Conservation (phyloP, 2,329 filamentous ascomycete genomes). For the Zasmidium citrigriseum region DNA sequence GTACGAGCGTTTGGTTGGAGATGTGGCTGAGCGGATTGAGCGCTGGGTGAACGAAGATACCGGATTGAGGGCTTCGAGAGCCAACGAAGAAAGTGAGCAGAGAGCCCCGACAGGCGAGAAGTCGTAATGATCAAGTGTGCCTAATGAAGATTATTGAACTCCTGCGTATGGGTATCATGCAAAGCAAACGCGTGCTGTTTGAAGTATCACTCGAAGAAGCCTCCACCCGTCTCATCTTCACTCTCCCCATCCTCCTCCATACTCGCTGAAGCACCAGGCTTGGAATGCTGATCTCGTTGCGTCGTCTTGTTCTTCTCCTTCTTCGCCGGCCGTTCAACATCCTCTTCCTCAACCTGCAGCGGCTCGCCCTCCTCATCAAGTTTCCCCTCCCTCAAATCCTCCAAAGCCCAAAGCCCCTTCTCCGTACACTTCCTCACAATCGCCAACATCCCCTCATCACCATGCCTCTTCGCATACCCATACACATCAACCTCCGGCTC, state of each 20-base stretch:
- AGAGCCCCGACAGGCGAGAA: background rate
- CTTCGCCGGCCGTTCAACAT: background rate
- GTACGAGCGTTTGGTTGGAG: constrained; percentile 39
- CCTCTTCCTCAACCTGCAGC: constrained; percentile 3
- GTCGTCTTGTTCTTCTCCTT: constrained; percentile 1
- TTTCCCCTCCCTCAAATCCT: constrained; percentile 57
- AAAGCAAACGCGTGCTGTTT: background rate
- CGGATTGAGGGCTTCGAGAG: background rate
- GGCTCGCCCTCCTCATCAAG: constrained; percentile 19
- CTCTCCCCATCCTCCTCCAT: constrained; percentile 26
- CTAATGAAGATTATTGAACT: no score
- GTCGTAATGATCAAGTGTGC: constrained; percentile 4
- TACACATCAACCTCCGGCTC: constrained; percentile 44
- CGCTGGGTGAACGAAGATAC: constrained; percentile 34
- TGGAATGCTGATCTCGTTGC: no score
- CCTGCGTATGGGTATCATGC: constrained; percentile 8
- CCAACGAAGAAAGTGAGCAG: no score
- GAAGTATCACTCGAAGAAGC: constrained; percentile 37
- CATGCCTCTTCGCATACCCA: constrained; percentile 34
- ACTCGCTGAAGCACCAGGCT: no score
- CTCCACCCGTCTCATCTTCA: constrained; percentile 38
- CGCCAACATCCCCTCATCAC: constrained; percentile 65
- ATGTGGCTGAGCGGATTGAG: constrained; percentile 38
- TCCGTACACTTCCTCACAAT: constrained; percentile 66
- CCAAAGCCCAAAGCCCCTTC: constrained; percentile 58